Percentiles rank a stretch among this genome's conserved stretches.
These are phyloP conservation scores for Globisporangium viniferum DNA, from an alignment of 352 stramenopile genomes.

Conservation along the genomic window DNA sequence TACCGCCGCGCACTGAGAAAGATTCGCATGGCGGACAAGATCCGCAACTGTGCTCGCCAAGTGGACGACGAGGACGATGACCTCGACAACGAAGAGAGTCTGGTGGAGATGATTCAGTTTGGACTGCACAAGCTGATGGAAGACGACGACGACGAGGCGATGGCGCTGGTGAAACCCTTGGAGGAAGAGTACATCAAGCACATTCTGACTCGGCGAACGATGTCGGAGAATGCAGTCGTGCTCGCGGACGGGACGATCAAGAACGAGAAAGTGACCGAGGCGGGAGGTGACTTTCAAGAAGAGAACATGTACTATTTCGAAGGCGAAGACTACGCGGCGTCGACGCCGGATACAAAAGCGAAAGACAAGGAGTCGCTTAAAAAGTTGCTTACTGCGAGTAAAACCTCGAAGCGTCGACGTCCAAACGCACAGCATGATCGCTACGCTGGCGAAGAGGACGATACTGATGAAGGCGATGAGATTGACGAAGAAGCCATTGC, in stretches of 20 bases:
- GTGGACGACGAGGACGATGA: slow-evolving; percentile 26
- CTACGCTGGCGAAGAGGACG: slow-evolving; percentile 35
- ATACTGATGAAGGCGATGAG: slow-evolving; percentile 33
- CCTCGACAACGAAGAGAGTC: slow-evolving; percentile 39
- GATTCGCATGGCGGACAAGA: slow-evolving; percentile 70
- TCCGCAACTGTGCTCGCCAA: slow-evolving; percentile 56
- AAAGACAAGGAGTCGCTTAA: slow-evolving; percentile 42
- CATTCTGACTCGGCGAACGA: slow-evolving; percentile 32
- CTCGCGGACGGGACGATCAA: slow-evolving; percentile 29
- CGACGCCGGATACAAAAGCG: slow-evolving; percentile 26
- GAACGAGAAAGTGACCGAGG: slow-evolving; percentile 48
- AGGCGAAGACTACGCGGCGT: slow-evolving; percentile 61
- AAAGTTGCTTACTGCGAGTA: slow-evolving; percentile 28
- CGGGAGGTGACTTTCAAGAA: slow-evolving; percentile 55
- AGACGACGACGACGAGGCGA: slow-evolving; percentile 21
- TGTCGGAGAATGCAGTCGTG: not conserved
- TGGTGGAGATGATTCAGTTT: slow-evolving; percentile 76
- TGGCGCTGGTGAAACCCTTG: slow-evolving; percentile 42
- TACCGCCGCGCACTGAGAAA: slow-evolving; percentile 69
- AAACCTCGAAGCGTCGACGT: slow-evolving; percentile 26
- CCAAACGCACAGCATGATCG: slow-evolving; percentile 18
- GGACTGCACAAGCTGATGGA: slow-evolving; percentile 67
- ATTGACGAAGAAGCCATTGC: slow-evolving; percentile 20
- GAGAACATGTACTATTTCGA: slow-evolving; percentile 88
- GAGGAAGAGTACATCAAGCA: slow-evolving; percentile 56